Evolutionary conservation across 768 basidiomycete species (phyloP).

Genomic region (Psilocybe cubensis): DNA sequence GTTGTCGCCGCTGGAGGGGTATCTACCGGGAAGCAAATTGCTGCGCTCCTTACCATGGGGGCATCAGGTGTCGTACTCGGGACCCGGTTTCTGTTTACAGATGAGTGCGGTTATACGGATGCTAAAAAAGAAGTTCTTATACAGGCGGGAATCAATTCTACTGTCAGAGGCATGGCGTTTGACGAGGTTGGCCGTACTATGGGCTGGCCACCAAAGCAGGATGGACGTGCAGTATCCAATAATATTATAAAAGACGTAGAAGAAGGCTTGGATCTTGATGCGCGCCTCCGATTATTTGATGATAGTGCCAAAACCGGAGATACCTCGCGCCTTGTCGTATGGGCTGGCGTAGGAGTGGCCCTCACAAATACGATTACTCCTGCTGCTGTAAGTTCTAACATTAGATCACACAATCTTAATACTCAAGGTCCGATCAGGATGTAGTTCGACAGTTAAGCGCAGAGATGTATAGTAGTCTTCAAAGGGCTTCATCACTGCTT

Average conservation of each 20-base stretch:
- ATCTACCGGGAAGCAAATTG: conserved; percentile 52
- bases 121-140: conserved; percentile 27
- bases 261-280: conserved; percentile 35
- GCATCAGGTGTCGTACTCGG: conserved; percentile 58
- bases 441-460: neutral
- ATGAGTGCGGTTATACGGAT: conserved; percentile 38
- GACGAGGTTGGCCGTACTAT: conserved; percentile 43
- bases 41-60: conserved; percentile 53
- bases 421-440: neutral
- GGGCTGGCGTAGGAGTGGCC: conserved; percentile 48
- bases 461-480: neutral
- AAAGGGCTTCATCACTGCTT: too few species aligned
- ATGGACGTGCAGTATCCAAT: conserved; percentile 53
- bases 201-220: conserved; percentile 44
- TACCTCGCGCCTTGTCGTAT: conserved; percentile 34
- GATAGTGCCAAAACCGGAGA: conserved; percentile 35
- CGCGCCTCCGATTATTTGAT: conserved; percentile 29
- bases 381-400: conserved; percentile 24
- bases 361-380: conserved; percentile 35
- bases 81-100: conserved; percentile 60
- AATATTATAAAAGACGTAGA: conserved; percentile 21
- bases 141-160: conserved; percentile 29
- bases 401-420: neutral
- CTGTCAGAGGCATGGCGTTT: conserved; percentile 46
- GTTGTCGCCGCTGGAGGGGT: conserved; percentile 68